A percentile compares a stretch with the other conserved stretches of the same genome.
phyloP scores from a whole-genome alignment of 2,329 filamentous ascomycete species.

The Epicoccum sorghinum region DNA sequence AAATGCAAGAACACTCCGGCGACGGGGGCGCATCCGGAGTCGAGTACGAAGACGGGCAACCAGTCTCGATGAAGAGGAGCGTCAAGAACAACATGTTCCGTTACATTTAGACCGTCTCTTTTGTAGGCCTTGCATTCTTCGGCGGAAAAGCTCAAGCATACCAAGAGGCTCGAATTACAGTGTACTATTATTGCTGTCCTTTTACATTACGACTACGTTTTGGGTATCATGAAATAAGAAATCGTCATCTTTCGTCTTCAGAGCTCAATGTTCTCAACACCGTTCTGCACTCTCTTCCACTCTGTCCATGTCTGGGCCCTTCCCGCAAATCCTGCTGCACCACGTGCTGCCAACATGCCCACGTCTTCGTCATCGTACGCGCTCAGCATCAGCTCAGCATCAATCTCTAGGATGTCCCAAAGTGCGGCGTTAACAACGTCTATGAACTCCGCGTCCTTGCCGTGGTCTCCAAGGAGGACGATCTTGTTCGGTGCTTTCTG shows the following conservation, averaged over 20 bases:
- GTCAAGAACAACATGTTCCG: constrained; percentile 81
- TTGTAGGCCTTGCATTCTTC: constrained; percentile 2
- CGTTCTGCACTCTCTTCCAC: neutral
- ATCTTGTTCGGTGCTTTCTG: constrained; percentile 26
- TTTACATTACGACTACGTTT: constrained; percentile 14
- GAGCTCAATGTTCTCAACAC: constrained; percentile 14
- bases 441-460: constrained; percentile 27
- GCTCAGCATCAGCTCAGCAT: constrained; percentile 23
- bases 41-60: constrained; percentile 76
- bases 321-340: constrained; percentile 31
- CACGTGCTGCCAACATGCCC: constrained; percentile 27
- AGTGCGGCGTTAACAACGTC: constrained; percentile 27
- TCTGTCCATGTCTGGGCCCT: constrained; percentile 12
- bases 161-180: neutral
- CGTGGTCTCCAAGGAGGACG: constrained; percentile 32
- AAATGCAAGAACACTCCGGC: constrained; percentile 70
- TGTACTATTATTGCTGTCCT: constrained; percentile 13
- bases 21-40: constrained; percentile 74
- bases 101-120: constrained; percentile 56
- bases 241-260: constrained; percentile 3
- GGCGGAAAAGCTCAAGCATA: neutral
- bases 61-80: constrained; percentile 73
- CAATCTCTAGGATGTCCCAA: constrained; percentile 28
- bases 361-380: constrained; percentile 15
- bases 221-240: constrained; percentile 16